phyloP scores from a whole-genome alignment of 2,329 filamentous ascomycete species.

The Cyphellophora attinorum region DNA sequence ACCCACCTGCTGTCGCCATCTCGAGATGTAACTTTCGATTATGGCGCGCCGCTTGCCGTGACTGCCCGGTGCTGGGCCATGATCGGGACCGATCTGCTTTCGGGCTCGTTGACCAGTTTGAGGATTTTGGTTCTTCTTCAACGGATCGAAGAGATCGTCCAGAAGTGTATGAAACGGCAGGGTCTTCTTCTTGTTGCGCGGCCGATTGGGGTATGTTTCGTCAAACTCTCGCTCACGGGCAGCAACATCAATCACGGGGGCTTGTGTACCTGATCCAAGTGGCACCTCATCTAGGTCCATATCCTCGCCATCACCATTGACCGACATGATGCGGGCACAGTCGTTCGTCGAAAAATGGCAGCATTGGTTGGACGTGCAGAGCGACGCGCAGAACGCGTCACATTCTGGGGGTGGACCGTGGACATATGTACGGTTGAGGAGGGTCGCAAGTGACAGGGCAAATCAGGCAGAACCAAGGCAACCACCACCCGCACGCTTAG shows the following conservation, averaged over 20 bases:
- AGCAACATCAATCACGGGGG: constrained; percentile 2
- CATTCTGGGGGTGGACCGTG: no score
- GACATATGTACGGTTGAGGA: no score
- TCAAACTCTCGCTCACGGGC: constrained; percentile 35
- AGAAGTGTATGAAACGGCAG: constrained; percentile 75
- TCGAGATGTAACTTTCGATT: constrained; percentile 74
- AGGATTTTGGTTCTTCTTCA: constrained; percentile 66
- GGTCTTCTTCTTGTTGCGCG: constrained; percentile 69
- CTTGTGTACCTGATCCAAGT: no score
- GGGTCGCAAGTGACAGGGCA: no score
- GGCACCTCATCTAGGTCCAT: constrained; percentile 32
- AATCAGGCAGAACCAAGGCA: no score
- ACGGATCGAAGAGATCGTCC: constrained; percentile 68
- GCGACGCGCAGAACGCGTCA: no score
- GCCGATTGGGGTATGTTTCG: constrained; percentile 65
- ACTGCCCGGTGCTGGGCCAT: constrained; percentile 46
- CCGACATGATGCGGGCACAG: no score
- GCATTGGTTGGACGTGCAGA: no score
- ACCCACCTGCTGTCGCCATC: constrained; percentile 82
- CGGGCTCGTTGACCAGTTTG: constrained; percentile 47
- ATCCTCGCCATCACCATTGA: constrained; percentile 15
- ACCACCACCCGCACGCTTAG: no score
- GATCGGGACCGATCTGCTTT: constrained; percentile 49
- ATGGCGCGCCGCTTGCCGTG: constrained; percentile 72
- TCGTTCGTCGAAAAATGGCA: no score